Percentiles rank a stretch among this genome's conserved stretches.
Conservation (phyloP, 73 alveolate species). For the Uronychia binucleata region DNA sequence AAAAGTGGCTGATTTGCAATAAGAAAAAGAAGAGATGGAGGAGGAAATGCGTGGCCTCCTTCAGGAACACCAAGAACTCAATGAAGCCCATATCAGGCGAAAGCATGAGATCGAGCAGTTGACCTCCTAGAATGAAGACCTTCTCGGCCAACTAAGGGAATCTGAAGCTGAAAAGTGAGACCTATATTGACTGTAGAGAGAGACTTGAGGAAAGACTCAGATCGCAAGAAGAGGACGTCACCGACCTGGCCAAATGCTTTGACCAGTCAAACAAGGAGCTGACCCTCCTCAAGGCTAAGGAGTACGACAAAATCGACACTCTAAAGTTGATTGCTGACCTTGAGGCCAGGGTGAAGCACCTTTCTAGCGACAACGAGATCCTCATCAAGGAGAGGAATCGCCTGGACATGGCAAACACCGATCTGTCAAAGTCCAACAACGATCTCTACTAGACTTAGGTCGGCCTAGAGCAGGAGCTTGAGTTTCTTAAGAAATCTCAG, state of each 20-base stretch:
- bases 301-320: neutral
- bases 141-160: neutral
- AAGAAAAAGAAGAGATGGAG: neutral
- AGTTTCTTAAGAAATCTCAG: neutral
- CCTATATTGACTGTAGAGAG: neutral
- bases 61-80: too few species aligned
- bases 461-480: neutral
- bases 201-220: neutral
- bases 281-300: neutral
- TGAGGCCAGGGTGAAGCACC: neutral
- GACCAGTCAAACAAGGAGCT: neutral
- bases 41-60: too few species aligned
- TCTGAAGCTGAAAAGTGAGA: neutral
- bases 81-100: neutral
- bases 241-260: neutral
- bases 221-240: neutral
- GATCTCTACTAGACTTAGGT: neutral
- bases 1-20: neutral
- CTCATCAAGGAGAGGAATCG: neutral
- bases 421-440: neutral
- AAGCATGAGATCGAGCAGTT: neutral
- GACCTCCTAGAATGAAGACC: neutral
- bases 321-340: neutral
- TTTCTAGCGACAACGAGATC: neutral
- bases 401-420: neutral